Evolutionary conservation across 306 rosid species (phyloP).

Genomic region (Oxytropis ochrocephala): DNA sequence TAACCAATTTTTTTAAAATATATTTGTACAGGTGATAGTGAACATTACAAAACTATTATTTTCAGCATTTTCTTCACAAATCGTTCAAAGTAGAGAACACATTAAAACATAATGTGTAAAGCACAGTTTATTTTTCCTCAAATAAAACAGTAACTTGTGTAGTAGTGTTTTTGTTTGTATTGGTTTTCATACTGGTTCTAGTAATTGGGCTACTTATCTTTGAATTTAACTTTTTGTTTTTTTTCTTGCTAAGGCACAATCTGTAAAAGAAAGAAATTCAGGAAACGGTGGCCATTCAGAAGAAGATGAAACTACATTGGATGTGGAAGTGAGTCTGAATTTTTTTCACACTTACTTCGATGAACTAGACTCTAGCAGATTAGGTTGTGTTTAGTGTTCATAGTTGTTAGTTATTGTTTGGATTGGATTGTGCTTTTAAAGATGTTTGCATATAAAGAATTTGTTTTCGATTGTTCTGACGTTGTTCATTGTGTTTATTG

Average conservation of each 20-base stretch:
- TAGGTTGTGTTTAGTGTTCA: background rate
- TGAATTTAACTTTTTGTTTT: background rate
- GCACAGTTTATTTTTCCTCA: background rate
- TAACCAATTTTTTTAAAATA: background rate
- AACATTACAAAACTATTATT: background rate
- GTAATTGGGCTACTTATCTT: background rate
- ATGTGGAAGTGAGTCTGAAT: slow-evolving; percentile 37
- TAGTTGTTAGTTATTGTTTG: background rate
- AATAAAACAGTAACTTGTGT: background rate
- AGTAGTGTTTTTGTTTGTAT: background rate
- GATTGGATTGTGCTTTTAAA: background rate
- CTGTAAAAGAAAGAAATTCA: slow-evolving; percentile 30
- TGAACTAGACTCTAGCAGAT: slow-evolving; percentile 2
- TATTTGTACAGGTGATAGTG: background rate
- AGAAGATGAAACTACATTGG: slow-evolving; percentile 26
- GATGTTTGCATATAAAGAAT: background rate
- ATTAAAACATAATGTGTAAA: background rate
- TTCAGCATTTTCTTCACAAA: background rate
- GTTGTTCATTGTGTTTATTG: background rate
- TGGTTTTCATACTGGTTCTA: slow-evolving; percentile 9
- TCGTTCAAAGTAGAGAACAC: background rate
- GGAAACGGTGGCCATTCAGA: slow-evolving; percentile 18
- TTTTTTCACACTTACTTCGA: background rate
- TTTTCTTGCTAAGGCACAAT: slow-evolving; percentile 36
- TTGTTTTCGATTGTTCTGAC: background rate